A percentile compares a stretch with the other conserved stretches of the same genome.
Conservation (phyloP, 164 flowering plant species). For the Kalanchoe fedtschenkoi region DNA sequence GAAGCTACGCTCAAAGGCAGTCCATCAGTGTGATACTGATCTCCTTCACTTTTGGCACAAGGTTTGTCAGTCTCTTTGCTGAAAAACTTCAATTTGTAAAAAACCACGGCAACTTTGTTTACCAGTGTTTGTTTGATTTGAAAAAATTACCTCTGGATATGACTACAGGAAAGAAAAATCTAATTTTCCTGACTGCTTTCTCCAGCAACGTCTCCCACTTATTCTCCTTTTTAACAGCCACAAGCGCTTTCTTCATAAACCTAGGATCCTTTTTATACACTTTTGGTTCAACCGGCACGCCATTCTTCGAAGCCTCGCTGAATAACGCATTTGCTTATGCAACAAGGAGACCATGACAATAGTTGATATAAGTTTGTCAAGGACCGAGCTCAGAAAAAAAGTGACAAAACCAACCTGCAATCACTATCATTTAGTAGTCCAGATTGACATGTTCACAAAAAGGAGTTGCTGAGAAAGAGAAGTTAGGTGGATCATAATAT, state of each 20-base stretch:
- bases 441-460: not conserved
- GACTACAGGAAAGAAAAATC: too few species aligned
- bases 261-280: constrained; percentile 58
- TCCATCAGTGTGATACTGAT: constrained; percentile 82
- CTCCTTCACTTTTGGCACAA: constrained; percentile 73
- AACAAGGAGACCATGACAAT: constrained; percentile 93
- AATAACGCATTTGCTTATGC: constrained; percentile 61
- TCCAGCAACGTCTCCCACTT: constrained; percentile 87
- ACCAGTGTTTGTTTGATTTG: too few species aligned
- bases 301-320: constrained; percentile 50
- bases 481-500: too few species aligned
- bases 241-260: constrained; percentile 48
- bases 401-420: constrained; percentile 89
- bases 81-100: too few species aligned
- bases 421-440: constrained; percentile 7
- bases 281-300: constrained; percentile 40
- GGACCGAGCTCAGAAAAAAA: constrained; percentile 85
- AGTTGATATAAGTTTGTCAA: constrained; percentile 93
- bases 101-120: too few species aligned
- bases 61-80: too few species aligned
- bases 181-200: constrained; percentile 88
- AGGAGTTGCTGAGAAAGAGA: too few species aligned
- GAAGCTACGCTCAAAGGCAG: constrained; percentile 28
- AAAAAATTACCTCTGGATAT: too few species aligned
- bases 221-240: constrained; percentile 47